Conservation (phyloP, 768 basidiomycete genomes). For the Russula dissimulans region DNA sequence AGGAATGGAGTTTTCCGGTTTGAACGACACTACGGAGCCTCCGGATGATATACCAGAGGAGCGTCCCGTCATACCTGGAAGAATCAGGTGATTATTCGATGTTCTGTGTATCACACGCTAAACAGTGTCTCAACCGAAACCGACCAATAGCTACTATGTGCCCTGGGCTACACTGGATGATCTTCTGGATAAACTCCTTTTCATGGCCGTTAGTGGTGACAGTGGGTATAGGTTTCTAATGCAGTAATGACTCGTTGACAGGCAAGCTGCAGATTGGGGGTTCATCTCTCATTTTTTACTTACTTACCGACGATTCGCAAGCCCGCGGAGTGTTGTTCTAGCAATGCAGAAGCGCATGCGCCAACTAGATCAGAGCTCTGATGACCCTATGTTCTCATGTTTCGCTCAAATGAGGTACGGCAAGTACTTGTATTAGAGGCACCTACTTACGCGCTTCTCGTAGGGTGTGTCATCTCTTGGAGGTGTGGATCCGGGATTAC, state of each 20-base stretch:
- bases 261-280: conserved; percentile 46
- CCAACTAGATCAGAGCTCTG: conserved; percentile 58
- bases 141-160: conserved; percentile 42
- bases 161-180: conserved; percentile 74
- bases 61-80: conserved; percentile 21
- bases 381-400: conserved; percentile 79
- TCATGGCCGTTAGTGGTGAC: conserved; percentile 76
- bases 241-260: neutral
- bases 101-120: neutral
- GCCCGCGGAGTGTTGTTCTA: conserved; percentile 67
- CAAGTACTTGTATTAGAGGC: neutral
- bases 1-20: conserved; percentile 1
- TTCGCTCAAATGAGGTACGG: conserved; percentile 80
- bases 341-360: conserved; percentile 86
- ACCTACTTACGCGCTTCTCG: conserved; percentile 1
- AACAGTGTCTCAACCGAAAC: neutral
- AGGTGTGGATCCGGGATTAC: conserved; percentile 69
- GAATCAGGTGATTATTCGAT: conserved; percentile 38
- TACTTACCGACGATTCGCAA: conserved; percentile 76
- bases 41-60: conserved; percentile 14
- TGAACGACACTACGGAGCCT: conserved; percentile 7
- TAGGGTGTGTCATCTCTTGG: conserved; percentile 73
- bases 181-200: conserved; percentile 71
- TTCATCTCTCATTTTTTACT: conserved; percentile 76
- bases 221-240: conserved; percentile 35